phyloP scores from a whole-genome alignment of 192 early-diverging fungal species.

The Coemansia sp. region DNA sequence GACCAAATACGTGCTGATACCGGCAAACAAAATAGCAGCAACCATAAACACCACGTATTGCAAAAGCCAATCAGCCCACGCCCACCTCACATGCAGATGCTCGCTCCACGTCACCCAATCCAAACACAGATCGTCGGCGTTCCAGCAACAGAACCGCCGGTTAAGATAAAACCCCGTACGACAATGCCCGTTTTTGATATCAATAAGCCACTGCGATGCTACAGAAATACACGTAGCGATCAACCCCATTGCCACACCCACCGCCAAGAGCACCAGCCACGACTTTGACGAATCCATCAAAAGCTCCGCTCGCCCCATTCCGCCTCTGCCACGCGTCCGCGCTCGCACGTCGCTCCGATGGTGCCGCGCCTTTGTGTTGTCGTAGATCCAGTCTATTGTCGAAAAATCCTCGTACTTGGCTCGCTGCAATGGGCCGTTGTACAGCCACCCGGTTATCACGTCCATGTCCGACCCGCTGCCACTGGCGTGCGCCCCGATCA shows the following conservation, averaged over 20 bases:
- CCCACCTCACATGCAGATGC: constrained; percentile 42
- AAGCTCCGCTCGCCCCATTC: constrained; percentile 21
- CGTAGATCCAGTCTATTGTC: constrained; percentile 57
- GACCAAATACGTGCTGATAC: constrained; percentile 72
- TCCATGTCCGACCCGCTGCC: constrained; percentile 33
- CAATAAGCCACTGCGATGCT: constrained; percentile 73
- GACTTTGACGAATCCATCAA: constrained; percentile 30
- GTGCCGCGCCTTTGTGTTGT: constrained; percentile 46
- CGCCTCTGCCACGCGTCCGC: constrained; percentile 11
- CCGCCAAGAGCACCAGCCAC: constrained; percentile 43
- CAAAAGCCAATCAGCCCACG: constrained; percentile 47
- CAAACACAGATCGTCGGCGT: constrained; percentile 59
- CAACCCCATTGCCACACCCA: constrained; percentile 45
- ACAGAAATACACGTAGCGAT: constrained; percentile 49
- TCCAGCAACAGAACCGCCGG: constrained; percentile 85
- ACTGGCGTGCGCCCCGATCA: constrained; percentile 12
- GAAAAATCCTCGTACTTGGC: constrained; percentile 57
- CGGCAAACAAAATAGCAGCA: constrained; percentile 62
- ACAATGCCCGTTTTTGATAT: constrained; percentile 84
- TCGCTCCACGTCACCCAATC: constrained; percentile 65
- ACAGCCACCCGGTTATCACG: constrained; percentile 52
- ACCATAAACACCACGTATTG: constrained; percentile 41
- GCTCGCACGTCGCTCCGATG: constrained; percentile 25
- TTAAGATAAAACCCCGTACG: constrained; percentile 74
- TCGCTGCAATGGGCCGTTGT: constrained; percentile 49